These are phyloP conservation scores for Barnettozyma siamensis DNA, from an alignment of 805 yeast species.

Conservation along the genomic window DNA sequence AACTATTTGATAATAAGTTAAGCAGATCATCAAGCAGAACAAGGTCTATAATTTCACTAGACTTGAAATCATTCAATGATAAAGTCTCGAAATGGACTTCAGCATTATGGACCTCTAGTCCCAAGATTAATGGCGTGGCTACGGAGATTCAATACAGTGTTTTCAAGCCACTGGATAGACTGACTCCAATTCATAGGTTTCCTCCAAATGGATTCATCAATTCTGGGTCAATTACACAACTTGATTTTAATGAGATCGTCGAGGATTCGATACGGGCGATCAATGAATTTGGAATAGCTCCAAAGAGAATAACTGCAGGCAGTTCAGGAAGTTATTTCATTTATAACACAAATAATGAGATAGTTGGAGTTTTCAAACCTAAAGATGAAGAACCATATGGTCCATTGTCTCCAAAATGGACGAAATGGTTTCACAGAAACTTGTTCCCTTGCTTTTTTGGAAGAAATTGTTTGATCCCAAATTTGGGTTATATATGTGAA, in stretches of 20 bases:
- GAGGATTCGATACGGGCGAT: constrained; percentile 41
- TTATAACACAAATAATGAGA: constrained; percentile 29
- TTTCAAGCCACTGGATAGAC: constrained; percentile 37
- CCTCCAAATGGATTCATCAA: constrained; percentile 26
- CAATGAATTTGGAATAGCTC: constrained; percentile 36
- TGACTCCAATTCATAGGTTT: constrained; percentile 22
- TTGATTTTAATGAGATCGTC: constrained; percentile 36
- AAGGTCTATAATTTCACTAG: constrained; percentile 21
- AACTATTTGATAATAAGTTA: background rate
- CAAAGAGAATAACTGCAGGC: constrained; percentile 54
- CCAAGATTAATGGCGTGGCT: constrained; percentile 16
- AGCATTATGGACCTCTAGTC: constrained; percentile 23
- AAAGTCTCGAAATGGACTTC: constrained; percentile 25
- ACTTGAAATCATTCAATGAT: constrained; percentile 17
- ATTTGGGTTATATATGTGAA: constrained; percentile 66
- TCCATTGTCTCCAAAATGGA: constrained; percentile 72
- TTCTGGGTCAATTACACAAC: constrained; percentile 24
- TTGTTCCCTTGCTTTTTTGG: constrained; percentile 77
- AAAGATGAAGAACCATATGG: constrained; percentile 81
- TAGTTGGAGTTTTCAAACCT: constrained; percentile 66
- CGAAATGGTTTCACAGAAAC: constrained; percentile 71
- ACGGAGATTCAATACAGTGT: constrained; percentile 52
- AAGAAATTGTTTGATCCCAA: constrained; percentile 64
- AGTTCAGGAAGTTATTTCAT: constrained; percentile 70
- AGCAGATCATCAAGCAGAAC: constrained; percentile 15